Conservation (phyloP, 768 basidiomycete genomes). For the Gloeopeniophorella convolvens region DNA sequence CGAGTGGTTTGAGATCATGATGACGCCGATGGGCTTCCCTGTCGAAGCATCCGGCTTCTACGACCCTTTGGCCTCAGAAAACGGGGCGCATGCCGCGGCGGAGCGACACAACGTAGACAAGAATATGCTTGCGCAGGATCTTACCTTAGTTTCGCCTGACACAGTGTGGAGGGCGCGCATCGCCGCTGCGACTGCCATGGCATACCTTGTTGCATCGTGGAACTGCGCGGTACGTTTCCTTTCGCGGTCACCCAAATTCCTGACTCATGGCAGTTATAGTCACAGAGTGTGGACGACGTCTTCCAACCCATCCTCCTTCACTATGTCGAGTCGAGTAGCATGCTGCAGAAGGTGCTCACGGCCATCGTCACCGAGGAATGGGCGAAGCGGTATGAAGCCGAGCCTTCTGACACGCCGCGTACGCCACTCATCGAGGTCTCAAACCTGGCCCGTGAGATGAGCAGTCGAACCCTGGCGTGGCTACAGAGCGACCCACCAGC, state of each 20-base stretch:
- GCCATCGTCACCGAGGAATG: conserved; percentile 88
- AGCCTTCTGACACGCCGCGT: conserved; percentile 23
- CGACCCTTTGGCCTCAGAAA: conserved; percentile 44
- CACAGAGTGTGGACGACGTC: conserved; percentile 48
- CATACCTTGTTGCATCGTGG: conserved; percentile 64
- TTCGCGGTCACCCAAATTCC: not conserved
- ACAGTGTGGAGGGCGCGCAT: conserved; percentile 73
- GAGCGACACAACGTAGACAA: conserved; percentile 95
- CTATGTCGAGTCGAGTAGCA: conserved; percentile 82
- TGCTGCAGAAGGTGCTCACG: conserved; percentile 85
- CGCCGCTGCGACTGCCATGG: conserved; percentile 70
- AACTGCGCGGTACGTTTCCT: conserved; percentile 44
- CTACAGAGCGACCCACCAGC: conserved; percentile 70
- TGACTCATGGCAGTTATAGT: conserved; percentile 18
- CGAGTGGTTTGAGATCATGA: conserved; percentile 82
- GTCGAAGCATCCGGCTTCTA: conserved; percentile 69
- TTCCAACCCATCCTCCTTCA: conserved; percentile 72
- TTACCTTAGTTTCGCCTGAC: conserved; percentile 73
- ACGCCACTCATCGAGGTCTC: conserved; percentile 48
- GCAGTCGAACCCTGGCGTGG: conserved; percentile 58
- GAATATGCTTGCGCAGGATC: conserved; percentile 87
- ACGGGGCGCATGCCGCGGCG: conserved; percentile 37
- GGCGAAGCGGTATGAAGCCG: conserved; percentile 54
- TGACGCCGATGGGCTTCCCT: conserved; percentile 83
- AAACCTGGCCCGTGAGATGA: conserved; percentile 59